These are phyloP conservation scores for Colletotrichum spaethianum DNA, from an alignment of 2,329 filamentous ascomycete genomes.

Conservation along the genomic window DNA sequence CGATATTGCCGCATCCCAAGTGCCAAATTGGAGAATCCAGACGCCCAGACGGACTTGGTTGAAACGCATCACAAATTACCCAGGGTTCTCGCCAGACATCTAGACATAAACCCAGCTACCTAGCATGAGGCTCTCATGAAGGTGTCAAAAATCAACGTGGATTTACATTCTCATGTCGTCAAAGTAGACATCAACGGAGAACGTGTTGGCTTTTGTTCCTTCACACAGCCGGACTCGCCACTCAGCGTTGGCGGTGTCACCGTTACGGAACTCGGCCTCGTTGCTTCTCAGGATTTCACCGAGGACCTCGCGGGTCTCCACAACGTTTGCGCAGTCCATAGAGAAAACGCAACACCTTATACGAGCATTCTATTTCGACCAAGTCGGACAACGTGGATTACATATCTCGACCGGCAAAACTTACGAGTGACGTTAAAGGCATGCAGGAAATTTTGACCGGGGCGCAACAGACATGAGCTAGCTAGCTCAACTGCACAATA, in stretches of 20 bases:
- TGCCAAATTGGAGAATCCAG: neutral
- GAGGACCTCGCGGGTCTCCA: neutral
- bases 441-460: neutral
- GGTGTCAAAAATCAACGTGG: constrained; percentile 45
- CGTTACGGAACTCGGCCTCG: neutral
- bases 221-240: neutral
- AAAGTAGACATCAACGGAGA: constrained; percentile 1
- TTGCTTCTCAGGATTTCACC: constrained; percentile 8
- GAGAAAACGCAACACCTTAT: neutral
- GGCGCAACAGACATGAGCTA: neutral
- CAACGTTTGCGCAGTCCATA: neutral
- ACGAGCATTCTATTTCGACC: no score
- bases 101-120: neutral
- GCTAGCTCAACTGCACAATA: no score
- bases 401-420: neutral
- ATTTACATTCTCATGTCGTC: constrained; percentile 37
- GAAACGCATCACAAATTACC: no score
- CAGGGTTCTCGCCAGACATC: neutral
- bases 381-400: no score
- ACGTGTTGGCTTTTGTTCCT: constrained; percentile 10
- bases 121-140: constrained; percentile 7
- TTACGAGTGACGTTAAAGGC: neutral
- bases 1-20: neutral
- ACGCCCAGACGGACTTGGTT: neutral
- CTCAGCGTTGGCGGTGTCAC: neutral